These are phyloP conservation scores for Scenedesmus sp. DNA, from an alignment of 163 green algal genomes.

Conservation along the genomic window DNA sequence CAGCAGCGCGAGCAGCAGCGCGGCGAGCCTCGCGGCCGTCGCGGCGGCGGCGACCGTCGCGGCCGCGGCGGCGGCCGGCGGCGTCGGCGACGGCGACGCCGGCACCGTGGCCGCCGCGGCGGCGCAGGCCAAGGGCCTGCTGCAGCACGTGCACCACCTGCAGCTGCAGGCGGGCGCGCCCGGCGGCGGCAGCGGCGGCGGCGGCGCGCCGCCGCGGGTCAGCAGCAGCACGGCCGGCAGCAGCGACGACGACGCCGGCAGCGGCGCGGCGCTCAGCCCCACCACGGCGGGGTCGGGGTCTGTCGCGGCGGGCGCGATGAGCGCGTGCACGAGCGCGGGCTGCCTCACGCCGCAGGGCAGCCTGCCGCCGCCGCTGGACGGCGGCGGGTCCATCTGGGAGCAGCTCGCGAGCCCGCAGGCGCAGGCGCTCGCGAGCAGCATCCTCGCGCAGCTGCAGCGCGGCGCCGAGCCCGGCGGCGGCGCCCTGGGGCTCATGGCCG, in stretches of 20 bases:
- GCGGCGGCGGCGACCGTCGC: constrained; percentile 19
- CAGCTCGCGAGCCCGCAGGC: background rate
- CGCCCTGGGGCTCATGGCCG: constrained; percentile 1
- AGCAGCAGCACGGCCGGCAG: constrained; percentile 12
- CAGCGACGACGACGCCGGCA: no score
- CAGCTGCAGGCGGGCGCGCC: constrained; percentile 4
- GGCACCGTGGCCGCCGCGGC: constrained; percentile 5
- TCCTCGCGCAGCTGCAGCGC: constrained; percentile 25
- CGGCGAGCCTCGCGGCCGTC: background rate
- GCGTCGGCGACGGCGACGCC: background rate
- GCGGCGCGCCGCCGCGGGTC: background rate
- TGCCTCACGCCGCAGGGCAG: constrained; percentile 25
- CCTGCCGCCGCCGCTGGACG: background rate
- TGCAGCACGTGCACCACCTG: constrained; percentile 19
- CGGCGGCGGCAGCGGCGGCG: background rate
- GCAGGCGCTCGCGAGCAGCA: constrained; percentile 6
- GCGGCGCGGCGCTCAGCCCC: background rate
- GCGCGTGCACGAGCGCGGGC: no score
- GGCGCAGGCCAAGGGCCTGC: constrained; percentile 8
- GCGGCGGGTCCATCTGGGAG: constrained; percentile 17
- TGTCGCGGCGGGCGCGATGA: no score
- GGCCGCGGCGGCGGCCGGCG: constrained; percentile 9
- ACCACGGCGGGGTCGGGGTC: no score
- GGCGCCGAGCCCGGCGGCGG: background rate
- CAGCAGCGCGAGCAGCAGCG: background rate